Conservation (phyloP, 1,139 yeast genomes). For the Yamadazyma triangularis region DNA sequence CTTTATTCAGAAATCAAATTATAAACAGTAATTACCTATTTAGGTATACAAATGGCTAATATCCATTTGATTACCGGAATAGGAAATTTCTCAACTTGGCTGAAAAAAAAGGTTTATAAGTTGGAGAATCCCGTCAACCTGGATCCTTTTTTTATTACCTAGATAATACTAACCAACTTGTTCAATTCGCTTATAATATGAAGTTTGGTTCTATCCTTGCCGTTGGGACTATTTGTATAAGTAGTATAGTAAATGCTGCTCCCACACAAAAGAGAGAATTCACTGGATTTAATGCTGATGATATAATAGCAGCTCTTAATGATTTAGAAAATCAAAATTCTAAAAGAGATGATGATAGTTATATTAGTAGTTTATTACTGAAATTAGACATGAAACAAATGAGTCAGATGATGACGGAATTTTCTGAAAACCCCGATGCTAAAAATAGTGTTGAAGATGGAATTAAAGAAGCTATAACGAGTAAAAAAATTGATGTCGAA, state of each 20-base stretch:
- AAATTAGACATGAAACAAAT: constrained; percentile 9
- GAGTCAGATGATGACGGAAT: constrained; percentile 7
- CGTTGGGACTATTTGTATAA: background rate
- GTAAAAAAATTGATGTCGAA: constrained; percentile 15
- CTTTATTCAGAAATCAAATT: background rate
- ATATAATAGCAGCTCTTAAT: constrained; percentile 9
- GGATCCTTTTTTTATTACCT: no score
- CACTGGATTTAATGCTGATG: constrained; percentile 7
- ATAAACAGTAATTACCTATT: background rate
- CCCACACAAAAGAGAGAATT: constrained; percentile 1
- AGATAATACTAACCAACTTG: no score
- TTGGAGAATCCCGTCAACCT: background rate
- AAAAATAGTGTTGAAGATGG: constrained; percentile 6
- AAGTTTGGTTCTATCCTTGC: background rate
- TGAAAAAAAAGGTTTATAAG: background rate
- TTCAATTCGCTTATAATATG: background rate
- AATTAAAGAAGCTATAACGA: constrained; percentile 13
- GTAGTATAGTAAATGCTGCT: constrained; percentile 2
- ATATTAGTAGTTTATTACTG: constrained; percentile 7
- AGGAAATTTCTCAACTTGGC: background rate
- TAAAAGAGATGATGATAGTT: constrained; percentile 8
- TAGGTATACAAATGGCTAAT: background rate
- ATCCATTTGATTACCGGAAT: background rate
- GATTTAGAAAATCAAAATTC: constrained; percentile 3
- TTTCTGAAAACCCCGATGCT: constrained; percentile 8